Evolutionary conservation across 2,329 filamentous ascomycete genomes (phyloP).

Genomic region (Stemphylium vesicarium): DNA sequence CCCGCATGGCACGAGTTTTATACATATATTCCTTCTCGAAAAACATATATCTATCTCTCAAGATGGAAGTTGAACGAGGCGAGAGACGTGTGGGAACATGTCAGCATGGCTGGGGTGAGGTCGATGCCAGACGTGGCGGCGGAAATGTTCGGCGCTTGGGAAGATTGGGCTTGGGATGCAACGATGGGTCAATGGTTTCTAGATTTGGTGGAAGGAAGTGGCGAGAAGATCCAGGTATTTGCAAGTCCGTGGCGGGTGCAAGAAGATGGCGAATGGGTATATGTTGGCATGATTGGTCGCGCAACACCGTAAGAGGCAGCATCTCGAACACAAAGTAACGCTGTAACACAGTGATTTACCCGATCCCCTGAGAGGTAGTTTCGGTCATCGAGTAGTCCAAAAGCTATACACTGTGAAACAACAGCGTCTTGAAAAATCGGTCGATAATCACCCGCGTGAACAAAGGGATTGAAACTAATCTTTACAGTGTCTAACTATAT

Average conservation of each 20-base stretch:
- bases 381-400: neutral
- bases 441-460: neutral
- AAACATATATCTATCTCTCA: slow-evolving; percentile 18
- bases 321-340: neutral
- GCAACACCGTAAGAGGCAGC: neutral
- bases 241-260: slow-evolving; percentile 20
- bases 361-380: neutral
- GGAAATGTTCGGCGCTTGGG: slow-evolving; percentile 23
- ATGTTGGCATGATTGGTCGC: slow-evolving; percentile 11
- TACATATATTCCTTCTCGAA: slow-evolving; percentile 8
- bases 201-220: slow-evolving; percentile 1
- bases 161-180: slow-evolving; percentile 30
- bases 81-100: slow-evolving; percentile 19
- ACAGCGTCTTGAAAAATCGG: neutral
- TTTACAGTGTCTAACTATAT: neutral
- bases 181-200: slow-evolving; percentile 23
- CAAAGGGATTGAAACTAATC: neutral
- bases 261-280: slow-evolving; percentile 19
- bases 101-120: slow-evolving; percentile 5
- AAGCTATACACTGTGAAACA: neutral
- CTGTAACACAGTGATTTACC: neutral
- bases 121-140: slow-evolving; percentile 13
- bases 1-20: slow-evolving; percentile 22
- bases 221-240: slow-evolving; percentile 12
- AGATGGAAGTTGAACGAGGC: slow-evolving; percentile 15